These are phyloP conservation scores for Aspergillus calidoustus DNA, from an alignment of 2,329 filamentous ascomycete genomes.

Conservation along the genomic window DNA sequence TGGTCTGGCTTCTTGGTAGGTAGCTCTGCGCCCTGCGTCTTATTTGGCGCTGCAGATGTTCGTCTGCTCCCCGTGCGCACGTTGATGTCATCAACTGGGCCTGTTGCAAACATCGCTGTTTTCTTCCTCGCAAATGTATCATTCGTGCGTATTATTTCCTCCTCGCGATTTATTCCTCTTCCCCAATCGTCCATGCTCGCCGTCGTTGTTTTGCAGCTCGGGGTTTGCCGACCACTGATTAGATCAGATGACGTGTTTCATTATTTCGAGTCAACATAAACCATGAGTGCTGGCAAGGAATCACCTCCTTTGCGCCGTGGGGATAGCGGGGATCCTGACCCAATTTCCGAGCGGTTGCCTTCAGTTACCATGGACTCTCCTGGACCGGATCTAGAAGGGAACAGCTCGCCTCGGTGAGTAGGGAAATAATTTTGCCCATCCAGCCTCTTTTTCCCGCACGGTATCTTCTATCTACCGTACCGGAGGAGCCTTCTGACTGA, in stretches of 20 bases:
- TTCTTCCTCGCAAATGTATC: not conserved
- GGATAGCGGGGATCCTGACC: slow-evolving; percentile 8
- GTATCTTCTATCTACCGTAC: not conserved
- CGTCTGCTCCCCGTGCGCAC: not conserved
- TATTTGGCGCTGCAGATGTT: slow-evolving; percentile 1
- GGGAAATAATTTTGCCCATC: not conserved
- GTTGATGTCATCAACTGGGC: slow-evolving; percentile 13
- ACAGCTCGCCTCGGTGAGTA: slow-evolving; percentile 22
- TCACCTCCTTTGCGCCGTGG: slow-evolving; percentile 23
- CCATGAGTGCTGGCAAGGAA: slow-evolving; percentile 26
- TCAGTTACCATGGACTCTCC: slow-evolving; percentile 9
- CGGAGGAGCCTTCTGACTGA: slow-evolving; percentile 15
- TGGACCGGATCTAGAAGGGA: slow-evolving; percentile 3
- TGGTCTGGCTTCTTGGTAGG: not conserved
- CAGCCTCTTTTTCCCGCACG: not conserved
- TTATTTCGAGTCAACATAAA: slow-evolving; percentile 18
- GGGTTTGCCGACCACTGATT: slow-evolving; percentile 15
- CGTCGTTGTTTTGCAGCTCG: slow-evolving; percentile 1
- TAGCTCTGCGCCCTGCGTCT: slow-evolving; percentile 14
- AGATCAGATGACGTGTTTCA: slow-evolving; percentile 28
- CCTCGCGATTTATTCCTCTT: not conserved
- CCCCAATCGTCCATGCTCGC: not conserved
- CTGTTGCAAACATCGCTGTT: not conserved
- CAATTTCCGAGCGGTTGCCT: not conserved
- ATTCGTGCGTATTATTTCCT: slow-evolving; percentile 14